Base-by-base conservation (phyloP, 2,329 filamentous ascomycete genomes). In the Diaporthe citrichinensis region DNA sequence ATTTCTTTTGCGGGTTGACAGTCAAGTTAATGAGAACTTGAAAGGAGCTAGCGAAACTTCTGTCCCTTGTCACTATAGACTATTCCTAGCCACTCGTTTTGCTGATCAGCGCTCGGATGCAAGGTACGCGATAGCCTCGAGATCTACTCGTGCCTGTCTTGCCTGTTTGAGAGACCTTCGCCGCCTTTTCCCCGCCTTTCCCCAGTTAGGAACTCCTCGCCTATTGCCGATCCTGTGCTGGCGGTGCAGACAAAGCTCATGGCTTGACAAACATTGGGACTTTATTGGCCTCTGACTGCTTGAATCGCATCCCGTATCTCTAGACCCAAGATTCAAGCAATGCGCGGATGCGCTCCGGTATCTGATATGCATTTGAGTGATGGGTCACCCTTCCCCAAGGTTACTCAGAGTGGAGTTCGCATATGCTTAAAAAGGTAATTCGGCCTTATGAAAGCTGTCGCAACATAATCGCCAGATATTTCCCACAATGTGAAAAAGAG, bases 71-170 rank as follows among this genome's bases (percentile, higher is more conserved):
- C 8, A 8, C 31, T 31, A n/a, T n/a, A 25, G 31, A n/a, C 7
- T 25, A 10, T 36, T 28, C 23, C 23, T 28, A 39, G 44, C 62
- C 62, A 68, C 10, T 68, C 62, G 17, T 39, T 68, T 17, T n/a
- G 12, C 9, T 34, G 44, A 67, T 67, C 61, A 25, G 44, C 61
- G 7, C 28, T 17, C 20, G 41, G 20, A 67, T 51, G 61, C 41
- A 67, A 51, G 61, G 61, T 17, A 67, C 61, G 44, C 28, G 61
- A 67, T 67, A 51, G 61, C 44, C 61, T 51, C 44, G 44, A 67
- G 61, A 67, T 67, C 61, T 67, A 44, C 44, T 25, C 23, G 20
- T 36, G 28, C 20, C 44, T n/a, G 31, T 34, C 15, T 12, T 58
- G 34, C 55, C 55, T 65, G 25, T 49, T 65, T 23, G 25, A 67